Evolutionary conservation across 1,284 basidiomycete genomes (phyloP), one percentile per base, ranked within the genome.

Genomic region (Meripilus lineatus): DNA sequence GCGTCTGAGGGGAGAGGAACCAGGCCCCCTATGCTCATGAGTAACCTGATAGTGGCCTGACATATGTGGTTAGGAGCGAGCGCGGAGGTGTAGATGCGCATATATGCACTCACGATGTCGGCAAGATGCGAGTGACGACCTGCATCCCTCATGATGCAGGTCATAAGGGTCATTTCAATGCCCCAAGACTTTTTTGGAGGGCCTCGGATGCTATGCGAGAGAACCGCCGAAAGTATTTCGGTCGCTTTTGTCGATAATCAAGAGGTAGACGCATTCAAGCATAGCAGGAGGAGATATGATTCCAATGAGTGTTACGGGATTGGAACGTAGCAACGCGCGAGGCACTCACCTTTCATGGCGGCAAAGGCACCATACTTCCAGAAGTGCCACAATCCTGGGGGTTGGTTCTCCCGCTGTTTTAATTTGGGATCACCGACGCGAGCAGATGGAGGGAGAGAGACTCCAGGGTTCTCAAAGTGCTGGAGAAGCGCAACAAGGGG

Each of bases 1-100:
- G 94, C 94, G 63, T 97, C 93, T 7, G 90, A 88, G 2, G 96
- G 93, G 0, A 94, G 74, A 1, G 95, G 95, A 4, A 92, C 79
- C 42, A 94, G 75, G 15, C 88, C 84, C 24, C 82, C 81, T 30
- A 97, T 68, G 48, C 85, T 79, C 74, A 96, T 89, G 47, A 92
- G 69, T 63, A 81, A 75, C 18, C 95, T 82, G 36, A 93, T 77
- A 37, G 81, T 83, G 32, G 72, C 65, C 84, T 89, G 55, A 14
- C 26, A 21, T 20, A 24, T 5, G 22, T 20, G 18, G 37, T 15
- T 3, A 28, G 39, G 44, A 30, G 10, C n/a, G n/a, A 30, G 41
- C n/a, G 25, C 41, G 14, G n/a, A 36, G 26, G 40, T 15, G 39
- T 2, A 40, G 39, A 25, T 33, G n/a, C n/a, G n/a, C n/a, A n/a